Evolutionary conservation across 1,139 yeast species (phyloP), one percentile per base, ranked within the genome.

Genomic region (Saccharomyces hybrid): DNA sequence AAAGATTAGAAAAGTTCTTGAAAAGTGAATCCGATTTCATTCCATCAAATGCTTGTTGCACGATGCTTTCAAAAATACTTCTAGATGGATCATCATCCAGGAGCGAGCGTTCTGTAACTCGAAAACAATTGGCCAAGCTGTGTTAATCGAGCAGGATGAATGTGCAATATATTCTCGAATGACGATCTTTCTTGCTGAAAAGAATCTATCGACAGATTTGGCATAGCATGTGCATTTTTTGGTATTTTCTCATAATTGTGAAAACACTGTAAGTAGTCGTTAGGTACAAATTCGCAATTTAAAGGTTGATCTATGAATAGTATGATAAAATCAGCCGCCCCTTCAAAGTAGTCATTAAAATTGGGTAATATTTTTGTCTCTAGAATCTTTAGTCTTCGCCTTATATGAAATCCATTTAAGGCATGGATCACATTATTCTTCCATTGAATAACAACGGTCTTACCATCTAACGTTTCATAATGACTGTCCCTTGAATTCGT

Each of bases 381-480:
- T 2, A 75, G 52, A 3, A 88, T 77, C 53, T 69, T 72, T 26
- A 80, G 69, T 49, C 75, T 73, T 46, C 78, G 69, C 51, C 81
- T 75, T 51, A 69, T 66, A 58, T 75, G 78, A 68, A 82, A 86
- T 0, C 90, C 87, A 57, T 75, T 79, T 0, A 81, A 80, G 0
- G 84, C 76, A 59, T 77, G 76, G 0, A 87, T 66, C 56, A 69
- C 64, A 31, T 83, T 83, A 58, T 82, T 82, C 63, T 81, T 61
- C 47, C 60, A 58, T 42, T 62, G 82, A 29, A 86, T 72, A 4
- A 79, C 67, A 1, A 86, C 69, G 54, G 82, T 84, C 62, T 79
- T 80, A 29, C 82, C 82, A 64, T 80, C 85, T 51, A 84, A 62
- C 0, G 95, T 85, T 52, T 73, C 73, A 64, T 79, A 84, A 25